Base-by-base conservation (phyloP, 2,329 filamentous ascomycete species). In the Endoconidiophora laricicola region DNA sequence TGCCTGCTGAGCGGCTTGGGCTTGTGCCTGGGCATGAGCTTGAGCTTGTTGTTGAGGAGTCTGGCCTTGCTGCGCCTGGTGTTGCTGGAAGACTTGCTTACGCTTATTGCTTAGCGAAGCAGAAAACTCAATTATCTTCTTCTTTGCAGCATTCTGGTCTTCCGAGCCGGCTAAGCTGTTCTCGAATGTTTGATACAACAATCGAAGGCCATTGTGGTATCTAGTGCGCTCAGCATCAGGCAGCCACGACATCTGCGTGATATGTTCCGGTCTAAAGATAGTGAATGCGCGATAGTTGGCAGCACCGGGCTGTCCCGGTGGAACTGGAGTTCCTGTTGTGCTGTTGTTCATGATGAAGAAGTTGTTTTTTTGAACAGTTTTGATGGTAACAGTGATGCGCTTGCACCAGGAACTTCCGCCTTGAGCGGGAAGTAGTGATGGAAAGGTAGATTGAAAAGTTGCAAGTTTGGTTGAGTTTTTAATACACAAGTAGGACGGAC, bases 101-200 rank as follows among this genome's bases (percentile, higher is more conserved):
- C 48, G 44, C 60, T 78, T 79, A 0, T 60, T 61, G 2, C 68
- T 61, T 2, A 81, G 66, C 61, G 76, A 77, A 41, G 68, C 68
- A 0, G 76, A 76, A 58, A 81, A 81, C 6, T 80, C 75, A 5
- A 65, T 60, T 20, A 81, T 73, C 62, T 79, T 80, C 39, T 69
- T 67, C 55, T 69, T 71, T 0, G 77, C 76, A 0, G 66, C 63
- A 22, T 66, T 60, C 43, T 78, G 69, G 20, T 72, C 67, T 0
- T 58, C 57, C 3, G 72, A 73, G 20, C 72, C 71, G 1, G 67
- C 64, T 0, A 69, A 60, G 0, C 65, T 62, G 18, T 65, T 69
- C 52, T 73, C 69, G 43, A 73, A 69, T 39, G 73, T 66, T 20
- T 63, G 66, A 70, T 74, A 81, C 0, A 81, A 62, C 1, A 63